Base-by-base conservation (phyloP, 805 yeast species). In the Kodamaea jinghongensis region DNA sequence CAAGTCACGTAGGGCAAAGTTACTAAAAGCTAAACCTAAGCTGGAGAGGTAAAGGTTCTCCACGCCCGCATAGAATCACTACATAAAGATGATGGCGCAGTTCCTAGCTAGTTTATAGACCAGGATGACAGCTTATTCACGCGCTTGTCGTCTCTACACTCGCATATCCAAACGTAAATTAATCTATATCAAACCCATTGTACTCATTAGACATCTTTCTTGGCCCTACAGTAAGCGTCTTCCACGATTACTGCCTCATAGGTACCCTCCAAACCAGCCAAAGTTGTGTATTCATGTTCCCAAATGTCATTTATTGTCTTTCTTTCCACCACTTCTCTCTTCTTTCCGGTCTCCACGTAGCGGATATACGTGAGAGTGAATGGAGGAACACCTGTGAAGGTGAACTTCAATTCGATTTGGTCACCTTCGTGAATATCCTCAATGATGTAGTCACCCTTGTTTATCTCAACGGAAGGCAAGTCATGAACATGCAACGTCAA, bases 391-490 rank as follows among this genome's bases (percentile, higher is more conserved):
- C 99, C 99, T 25, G 76, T 75, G 53, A 93, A 86, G 14, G 79
- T 75, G 63, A 93, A 91, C 2, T 75, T 75, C 34, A 93, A 79
- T 56, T 89, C 96, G 1, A 95, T 90, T 54, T 85, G 86, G 49
- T 93, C 99, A 34, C 98, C 99, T 56, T 88, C 95, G 53, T 89
- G 95, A 31, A 93, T 86, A 58, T 87, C 91, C 54, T 82, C 90
- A 41, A 82, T 77, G 6, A 81, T 65, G 12, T 77, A 67, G 41
- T 79, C 82, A n/a, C 96, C 96, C 51, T 83, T 86, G 16, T 83
- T 77, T 11, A 91, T 81, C 43, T 83, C 89, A 11, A 91, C 96
- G 0, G 96, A 82, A 2, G 83, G 83, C 11, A 78, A 55, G 28
- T 75, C 76, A 46, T 73, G 67, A 7, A 77, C 65, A 12, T 53